Percentiles rank a stretch among this genome's conserved stretches.
These are phyloP conservation scores for Yamadazyma triangularis DNA, from an alignment of 1,139 yeast species.

Conservation along the genomic window DNA sequence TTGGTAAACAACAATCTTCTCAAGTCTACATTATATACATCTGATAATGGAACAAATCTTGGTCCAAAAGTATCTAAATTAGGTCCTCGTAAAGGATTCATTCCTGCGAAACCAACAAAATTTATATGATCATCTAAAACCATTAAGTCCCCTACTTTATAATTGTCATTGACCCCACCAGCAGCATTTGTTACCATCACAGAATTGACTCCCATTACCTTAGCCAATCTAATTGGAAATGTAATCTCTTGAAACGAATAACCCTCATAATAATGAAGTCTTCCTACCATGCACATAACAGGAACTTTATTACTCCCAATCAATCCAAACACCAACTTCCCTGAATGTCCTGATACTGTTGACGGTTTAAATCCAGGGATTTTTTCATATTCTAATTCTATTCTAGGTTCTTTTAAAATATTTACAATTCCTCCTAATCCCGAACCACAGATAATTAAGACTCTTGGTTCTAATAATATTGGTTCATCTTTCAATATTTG, in stretches of 20 bases:
- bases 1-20: conserved; percentile 50
- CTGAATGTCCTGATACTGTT: conserved; percentile 89
- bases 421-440: conserved; percentile 86
- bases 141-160: conserved; percentile 86
- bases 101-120: conserved; percentile 85
- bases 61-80: conserved; percentile 80
- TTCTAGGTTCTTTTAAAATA: conserved; percentile 36
- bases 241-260: conserved; percentile 75
- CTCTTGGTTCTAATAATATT: conserved; percentile 42
- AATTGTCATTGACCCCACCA: conserved; percentile 72
- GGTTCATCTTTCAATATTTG: conserved; percentile 6
- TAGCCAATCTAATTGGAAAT: conserved; percentile 78
- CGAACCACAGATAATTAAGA: conserved; percentile 87
- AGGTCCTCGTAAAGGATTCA: conserved; percentile 84
- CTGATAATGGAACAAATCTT: conserved; percentile 81
- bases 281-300: conserved; percentile 90
- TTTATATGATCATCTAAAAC: conserved; percentile 84
- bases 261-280: conserved; percentile 92
- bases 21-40: conserved; percentile 78
- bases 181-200: conserved; percentile 91
- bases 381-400: conserved; percentile 55
- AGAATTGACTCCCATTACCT: conserved; percentile 52
- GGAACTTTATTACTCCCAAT: conserved; percentile 70
- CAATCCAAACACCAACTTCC: conserved; percentile 72
- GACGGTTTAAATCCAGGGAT: conserved; percentile 82